A percentile compares a stretch with the other conserved stretches of the same genome.
These are phyloP conservation scores for Haplosporangium sp. DNA, from an alignment of 371 early-diverging fungal species.

Conservation along the genomic window DNA sequence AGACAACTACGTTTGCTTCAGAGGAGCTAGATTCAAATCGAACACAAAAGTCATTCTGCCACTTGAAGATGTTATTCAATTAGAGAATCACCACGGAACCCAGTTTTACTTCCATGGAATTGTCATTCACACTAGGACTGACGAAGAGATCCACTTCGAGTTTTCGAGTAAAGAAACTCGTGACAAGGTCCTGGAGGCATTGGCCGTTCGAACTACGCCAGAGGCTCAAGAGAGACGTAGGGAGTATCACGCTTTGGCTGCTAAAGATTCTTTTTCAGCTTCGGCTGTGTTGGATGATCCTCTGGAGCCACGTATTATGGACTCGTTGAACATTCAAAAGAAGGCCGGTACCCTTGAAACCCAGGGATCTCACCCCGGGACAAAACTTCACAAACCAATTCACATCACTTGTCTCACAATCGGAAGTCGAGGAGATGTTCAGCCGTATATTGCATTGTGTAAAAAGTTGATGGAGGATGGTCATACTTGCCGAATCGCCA, in stretches of 20 bases:
- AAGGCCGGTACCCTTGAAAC: not conserved
- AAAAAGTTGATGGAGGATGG: constrained; percentile 80
- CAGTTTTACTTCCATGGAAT: constrained; percentile 59
- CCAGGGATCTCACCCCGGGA: too few species aligned
- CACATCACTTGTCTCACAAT: constrained; percentile 86
- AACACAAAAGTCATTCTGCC: constrained; percentile 65
- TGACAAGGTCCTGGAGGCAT: constrained; percentile 25
- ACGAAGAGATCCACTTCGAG: constrained; percentile 62
- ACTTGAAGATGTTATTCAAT: constrained; percentile 56
- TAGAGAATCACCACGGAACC: constrained; percentile 44
- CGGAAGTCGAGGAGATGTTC: constrained; percentile 90
- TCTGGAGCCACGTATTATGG: constrained; percentile 23
- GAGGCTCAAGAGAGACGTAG: constrained; percentile 37
- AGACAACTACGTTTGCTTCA: constrained; percentile 71
- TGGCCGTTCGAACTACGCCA: constrained; percentile 23
- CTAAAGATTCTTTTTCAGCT: constrained; percentile 22
- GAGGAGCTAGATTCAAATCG: constrained; percentile 68
- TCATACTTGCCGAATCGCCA: constrained; percentile 80
- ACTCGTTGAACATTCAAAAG: constrained; percentile 29
- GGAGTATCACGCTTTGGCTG: constrained; percentile 11
- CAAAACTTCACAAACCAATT: constrained; percentile 61
- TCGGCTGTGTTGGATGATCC: constrained; percentile 34
- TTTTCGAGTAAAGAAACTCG: constrained; percentile 59
- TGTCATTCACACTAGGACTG: constrained; percentile 51
- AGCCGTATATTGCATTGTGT: constrained; percentile 87